phyloP scores from a whole-genome alignment of 2,329 filamentous ascomycete genomes.

The Claviceps citrina region DNA sequence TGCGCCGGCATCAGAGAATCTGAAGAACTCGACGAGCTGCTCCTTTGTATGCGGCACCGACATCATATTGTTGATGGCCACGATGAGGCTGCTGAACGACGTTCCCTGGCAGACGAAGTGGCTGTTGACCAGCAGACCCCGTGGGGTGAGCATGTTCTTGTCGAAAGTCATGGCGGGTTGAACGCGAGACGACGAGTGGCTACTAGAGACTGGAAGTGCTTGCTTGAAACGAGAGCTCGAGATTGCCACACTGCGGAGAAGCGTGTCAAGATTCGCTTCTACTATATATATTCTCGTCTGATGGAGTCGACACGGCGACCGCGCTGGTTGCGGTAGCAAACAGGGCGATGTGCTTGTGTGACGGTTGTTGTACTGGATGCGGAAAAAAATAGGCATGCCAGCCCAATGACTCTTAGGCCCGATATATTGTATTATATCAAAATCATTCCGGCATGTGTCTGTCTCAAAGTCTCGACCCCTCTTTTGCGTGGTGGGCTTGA shows the following conservation, averaged over 20 bases:
- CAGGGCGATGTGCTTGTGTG: neutral
- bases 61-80: neutral
- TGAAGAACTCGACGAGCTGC: neutral
- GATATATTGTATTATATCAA: too few relatives aligned
- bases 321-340: too few relatives aligned
- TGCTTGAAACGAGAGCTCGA: too few relatives aligned
- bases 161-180: neutral
- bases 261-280: neutral
- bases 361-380: too few relatives aligned
- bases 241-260: too few relatives aligned
- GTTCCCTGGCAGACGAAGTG: slow-evolving; percentile 1
- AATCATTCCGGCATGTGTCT: too few relatives aligned
- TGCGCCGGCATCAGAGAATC: neutral
- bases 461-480: too few relatives aligned
- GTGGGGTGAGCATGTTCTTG: neutral
- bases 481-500: too few relatives aligned
- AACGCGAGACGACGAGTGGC: neutral
- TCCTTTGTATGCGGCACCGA: neutral
- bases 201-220: too few relatives aligned
- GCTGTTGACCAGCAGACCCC: neutral
- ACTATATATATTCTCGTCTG: neutral
- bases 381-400: neutral
- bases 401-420: neutral
- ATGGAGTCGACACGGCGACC: too few relatives aligned
- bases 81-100: neutral